phyloP scores from a whole-genome alignment of 345 rosid genomes.

The Moricandia arvensis region DNA sequence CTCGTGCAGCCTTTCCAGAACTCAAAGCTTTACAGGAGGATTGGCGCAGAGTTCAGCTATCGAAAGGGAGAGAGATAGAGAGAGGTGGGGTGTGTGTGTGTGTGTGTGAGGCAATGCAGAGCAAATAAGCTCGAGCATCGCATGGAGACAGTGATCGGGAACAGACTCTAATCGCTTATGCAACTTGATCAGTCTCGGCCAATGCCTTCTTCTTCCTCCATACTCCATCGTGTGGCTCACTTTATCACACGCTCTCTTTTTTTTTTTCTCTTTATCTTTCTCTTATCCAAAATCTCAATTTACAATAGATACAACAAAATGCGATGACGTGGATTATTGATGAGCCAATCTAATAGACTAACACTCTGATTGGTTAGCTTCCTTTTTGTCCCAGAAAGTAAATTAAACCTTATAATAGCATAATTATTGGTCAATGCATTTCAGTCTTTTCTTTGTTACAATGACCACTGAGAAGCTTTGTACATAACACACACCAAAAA shows the following conservation, averaged over 20 bases:
- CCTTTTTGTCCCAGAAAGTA: not conserved
- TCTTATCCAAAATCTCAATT: conserved; percentile 33
- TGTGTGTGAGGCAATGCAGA: conserved; percentile 5
- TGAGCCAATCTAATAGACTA: not conserved
- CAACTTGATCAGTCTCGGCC: conserved; percentile 13
- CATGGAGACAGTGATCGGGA: too few species aligned
- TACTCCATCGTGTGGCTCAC: conserved; percentile 36
- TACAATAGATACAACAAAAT: not conserved
- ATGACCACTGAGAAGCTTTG: conserved; percentile 23
- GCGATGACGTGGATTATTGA: conserved; percentile 7
- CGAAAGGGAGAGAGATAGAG: not conserved
- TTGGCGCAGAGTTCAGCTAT: not conserved
- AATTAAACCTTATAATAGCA: not conserved
- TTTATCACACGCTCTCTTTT: not conserved
- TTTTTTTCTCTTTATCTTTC: conserved; percentile 11
- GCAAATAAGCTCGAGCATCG: conserved; percentile 1
- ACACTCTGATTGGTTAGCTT: not conserved
- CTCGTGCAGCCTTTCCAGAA: conserved; percentile 10
- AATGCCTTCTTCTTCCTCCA: conserved; percentile 27
- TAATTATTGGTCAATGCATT: not conserved
- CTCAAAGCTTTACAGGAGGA: not conserved
- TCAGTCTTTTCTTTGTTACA: conserved; percentile 18
- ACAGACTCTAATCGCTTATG: not conserved
- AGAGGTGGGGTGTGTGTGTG: not conserved
- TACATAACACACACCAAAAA: conserved; percentile 22